Conservation (phyloP, 2,329 filamentous ascomycete genomes). For the Sphaceloma murrayae region DNA sequence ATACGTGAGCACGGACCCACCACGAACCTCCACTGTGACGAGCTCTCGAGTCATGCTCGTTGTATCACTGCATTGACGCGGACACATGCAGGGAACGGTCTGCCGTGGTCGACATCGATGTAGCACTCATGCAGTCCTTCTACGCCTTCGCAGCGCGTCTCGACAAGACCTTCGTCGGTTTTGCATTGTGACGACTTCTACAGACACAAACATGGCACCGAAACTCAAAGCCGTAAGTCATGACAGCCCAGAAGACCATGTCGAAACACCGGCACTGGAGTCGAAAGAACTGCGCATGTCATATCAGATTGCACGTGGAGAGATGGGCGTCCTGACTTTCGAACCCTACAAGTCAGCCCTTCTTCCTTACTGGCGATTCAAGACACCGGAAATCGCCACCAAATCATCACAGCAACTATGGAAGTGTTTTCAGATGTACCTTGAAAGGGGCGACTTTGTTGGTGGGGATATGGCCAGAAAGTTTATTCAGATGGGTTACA, state of each 20-base stretch:
- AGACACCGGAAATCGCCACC: conserved; percentile 42
- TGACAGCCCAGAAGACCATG: not conserved
- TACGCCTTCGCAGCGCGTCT: not conserved
- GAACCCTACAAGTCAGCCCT: conserved; percentile 55
- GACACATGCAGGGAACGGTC: too few relatives aligned
- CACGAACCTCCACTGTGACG: too few relatives aligned
- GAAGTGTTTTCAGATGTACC: conserved; percentile 44
- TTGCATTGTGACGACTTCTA: too few relatives aligned
- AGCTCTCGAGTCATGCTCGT: too few relatives aligned
- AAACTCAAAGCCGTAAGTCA: not conserved
- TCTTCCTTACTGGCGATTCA: conserved; percentile 52
- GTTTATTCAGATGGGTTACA: conserved; percentile 59
- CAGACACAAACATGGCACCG: not conserved
- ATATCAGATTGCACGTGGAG: conserved; percentile 51
- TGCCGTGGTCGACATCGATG: too few relatives aligned
- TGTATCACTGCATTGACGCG: too few relatives aligned
- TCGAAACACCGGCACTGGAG: conserved; percentile 10
- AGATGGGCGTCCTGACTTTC: conserved; percentile 52
- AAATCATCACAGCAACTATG: conserved; percentile 43
- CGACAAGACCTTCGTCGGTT: too few relatives aligned
- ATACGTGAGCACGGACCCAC: too few relatives aligned
- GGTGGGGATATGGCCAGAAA: conserved; percentile 57
- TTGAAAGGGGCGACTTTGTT: conserved; percentile 47
- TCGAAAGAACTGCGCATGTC: conserved; percentile 34
- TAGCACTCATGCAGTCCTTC: too few relatives aligned